Conservation (phyloP, 352 stramenopile genomes). For the Phytopythium aichiense region DNA sequence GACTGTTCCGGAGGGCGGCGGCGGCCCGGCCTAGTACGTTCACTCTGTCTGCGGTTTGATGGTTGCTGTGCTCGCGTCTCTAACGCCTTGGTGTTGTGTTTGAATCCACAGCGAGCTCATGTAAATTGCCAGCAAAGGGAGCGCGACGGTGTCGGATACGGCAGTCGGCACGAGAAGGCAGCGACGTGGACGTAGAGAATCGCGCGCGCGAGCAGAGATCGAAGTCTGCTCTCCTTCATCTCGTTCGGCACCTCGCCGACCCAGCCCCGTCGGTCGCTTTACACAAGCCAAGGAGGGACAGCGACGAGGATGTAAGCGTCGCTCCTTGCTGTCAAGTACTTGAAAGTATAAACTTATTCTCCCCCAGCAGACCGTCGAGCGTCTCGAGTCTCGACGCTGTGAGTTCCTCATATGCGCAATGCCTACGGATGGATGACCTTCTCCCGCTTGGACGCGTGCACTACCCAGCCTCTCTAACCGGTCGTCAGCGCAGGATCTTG, state of each 20-base stretch:
- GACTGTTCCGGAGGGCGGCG: conserved; percentile 98
- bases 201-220: conserved; percentile 8
- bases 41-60: conserved; percentile 1
- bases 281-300: conserved; percentile 4
- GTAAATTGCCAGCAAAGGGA: conserved; percentile 30
- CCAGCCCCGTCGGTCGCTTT: background rate
- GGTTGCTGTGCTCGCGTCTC: conserved; percentile 2
- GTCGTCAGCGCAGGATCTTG: conserved; percentile 66
- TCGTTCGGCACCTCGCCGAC: background rate
- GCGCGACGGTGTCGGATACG: background rate
- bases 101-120: conserved; percentile 52
- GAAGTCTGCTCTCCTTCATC: conserved; percentile 4
- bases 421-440: background rate
- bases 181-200: background rate
- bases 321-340: conserved; percentile 5
- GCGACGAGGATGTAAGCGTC: background rate
- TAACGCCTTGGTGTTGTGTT: conserved; percentile 21
- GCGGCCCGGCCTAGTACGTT: conserved; percentile 97
- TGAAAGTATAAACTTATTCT: conserved; percentile 10
- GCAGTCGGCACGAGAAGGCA: conserved; percentile 1
- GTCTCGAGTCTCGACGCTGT: background rate
- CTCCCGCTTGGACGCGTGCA: background rate
- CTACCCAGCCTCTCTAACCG: background rate
- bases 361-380: background rate
- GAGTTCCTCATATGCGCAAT: background rate